phyloP scores from a whole-genome alignment of 179 eudicot genomes.

The Patellifolia procumbens region DNA sequence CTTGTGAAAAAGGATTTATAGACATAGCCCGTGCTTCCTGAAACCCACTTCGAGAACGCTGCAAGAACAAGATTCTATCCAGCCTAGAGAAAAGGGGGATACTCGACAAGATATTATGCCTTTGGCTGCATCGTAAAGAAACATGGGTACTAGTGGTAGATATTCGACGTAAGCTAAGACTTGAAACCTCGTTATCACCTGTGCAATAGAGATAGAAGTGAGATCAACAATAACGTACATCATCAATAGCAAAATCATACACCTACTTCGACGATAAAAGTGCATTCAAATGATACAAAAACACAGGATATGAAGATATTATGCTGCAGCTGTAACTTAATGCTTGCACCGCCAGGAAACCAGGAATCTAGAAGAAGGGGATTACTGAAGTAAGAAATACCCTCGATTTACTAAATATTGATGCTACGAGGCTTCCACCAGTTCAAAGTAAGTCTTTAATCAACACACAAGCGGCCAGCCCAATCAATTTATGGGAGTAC shows the following conservation, averaged over 20 bases:
- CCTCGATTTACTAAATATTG: too few relatives aligned
- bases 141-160: slow-evolving; percentile 25
- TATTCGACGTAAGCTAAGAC: slow-evolving; percentile 28
- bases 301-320: not conserved
- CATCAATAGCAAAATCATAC: not conserved
- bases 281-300: not conserved
- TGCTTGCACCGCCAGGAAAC: not conserved
- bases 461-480: too few relatives aligned
- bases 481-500: too few relatives aligned
- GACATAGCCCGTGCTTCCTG: slow-evolving; percentile 41
- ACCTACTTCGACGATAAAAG: not conserved
- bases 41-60: slow-evolving; percentile 31
- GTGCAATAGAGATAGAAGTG: slow-evolving; percentile 21
- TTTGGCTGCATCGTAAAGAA: slow-evolving; percentile 33
- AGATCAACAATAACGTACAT: not conserved
- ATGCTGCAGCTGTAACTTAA: too few relatives aligned
- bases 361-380: not conserved
- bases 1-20: slow-evolving; percentile 41
- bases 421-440: too few relatives aligned
- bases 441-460: too few relatives aligned
- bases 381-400: too few relatives aligned
- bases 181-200: slow-evolving; percentile 45
- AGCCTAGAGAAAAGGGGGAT: slow-evolving; percentile 34
- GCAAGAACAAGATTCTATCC: slow-evolving; percentile 28
- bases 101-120: slow-evolving; percentile 27